A percentile compares a stretch with the other conserved stretches of the same genome.
Conservation (phyloP, 2,329 filamentous ascomycete genomes). For the Cytospora leucostoma region DNA sequence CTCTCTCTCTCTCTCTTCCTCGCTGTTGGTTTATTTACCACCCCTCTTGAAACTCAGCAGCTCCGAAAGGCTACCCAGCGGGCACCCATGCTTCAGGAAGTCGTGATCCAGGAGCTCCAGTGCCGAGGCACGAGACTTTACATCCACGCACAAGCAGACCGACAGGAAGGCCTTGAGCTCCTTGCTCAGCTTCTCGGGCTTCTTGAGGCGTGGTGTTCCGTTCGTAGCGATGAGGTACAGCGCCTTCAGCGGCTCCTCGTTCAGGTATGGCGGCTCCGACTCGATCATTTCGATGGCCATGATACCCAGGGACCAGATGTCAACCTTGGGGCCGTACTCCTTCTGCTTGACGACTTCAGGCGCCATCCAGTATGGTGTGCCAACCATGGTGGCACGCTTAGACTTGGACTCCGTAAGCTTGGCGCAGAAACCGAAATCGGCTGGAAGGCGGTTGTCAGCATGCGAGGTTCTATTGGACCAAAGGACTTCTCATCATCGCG, state of each 20-base stretch:
- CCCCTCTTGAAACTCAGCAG: constrained; percentile 85
- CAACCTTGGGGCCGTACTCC: constrained; percentile 96
- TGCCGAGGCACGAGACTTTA: constrained; percentile 89
- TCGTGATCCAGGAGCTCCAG: constrained; percentile 88
- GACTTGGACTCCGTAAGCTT: constrained; percentile 96
- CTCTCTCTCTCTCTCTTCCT: not conserved
- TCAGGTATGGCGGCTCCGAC: constrained; percentile 94
- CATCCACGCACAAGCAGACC: constrained; percentile 94
- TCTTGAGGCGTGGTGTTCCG: constrained; percentile 94
- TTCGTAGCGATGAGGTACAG: constrained; percentile 98
- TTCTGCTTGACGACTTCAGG: constrained; percentile 99
- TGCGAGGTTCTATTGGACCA: not conserved
- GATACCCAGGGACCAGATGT: constrained; percentile 98
- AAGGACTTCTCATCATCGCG: no score
- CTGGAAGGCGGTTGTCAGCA: constrained; percentile 52
- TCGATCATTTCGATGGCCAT: constrained; percentile 99
- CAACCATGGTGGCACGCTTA: constrained; percentile 98
- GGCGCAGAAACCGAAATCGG: constrained; percentile 98
- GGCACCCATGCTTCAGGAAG: constrained; percentile 91
- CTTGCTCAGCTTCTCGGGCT: constrained; percentile 96
- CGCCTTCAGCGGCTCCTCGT: constrained; percentile 96
- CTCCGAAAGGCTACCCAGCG: constrained; percentile 78
- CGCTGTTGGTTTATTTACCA: constrained; percentile 53
- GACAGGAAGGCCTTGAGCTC: constrained; percentile 97
- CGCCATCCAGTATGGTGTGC: constrained; percentile 99